These are phyloP conservation scores for Yamadazyma oceani DNA, from an alignment of 1,139 yeast genomes.

Conservation along the genomic window DNA sequence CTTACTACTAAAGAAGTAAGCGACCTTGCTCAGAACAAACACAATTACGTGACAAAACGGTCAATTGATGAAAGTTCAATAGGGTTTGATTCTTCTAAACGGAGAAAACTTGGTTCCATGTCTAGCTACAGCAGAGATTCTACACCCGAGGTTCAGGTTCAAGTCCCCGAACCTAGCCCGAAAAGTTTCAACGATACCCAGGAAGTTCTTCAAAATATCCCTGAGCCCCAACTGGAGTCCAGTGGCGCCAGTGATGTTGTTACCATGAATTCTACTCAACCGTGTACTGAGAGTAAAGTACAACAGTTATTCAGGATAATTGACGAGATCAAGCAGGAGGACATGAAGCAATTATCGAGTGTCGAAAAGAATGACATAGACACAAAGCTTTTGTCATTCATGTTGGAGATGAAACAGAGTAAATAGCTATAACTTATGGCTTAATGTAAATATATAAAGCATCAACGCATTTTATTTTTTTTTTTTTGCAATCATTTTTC, in stretches of 20 bases:
- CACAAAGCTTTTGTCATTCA: conserved; percentile 31
- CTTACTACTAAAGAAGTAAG: conserved; percentile 8
- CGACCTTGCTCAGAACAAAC: background rate
- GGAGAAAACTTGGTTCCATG: background rate
- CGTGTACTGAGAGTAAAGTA: background rate
- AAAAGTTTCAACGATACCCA: no score
- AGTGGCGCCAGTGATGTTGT: no score
- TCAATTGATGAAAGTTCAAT: background rate
- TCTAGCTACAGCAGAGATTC: no score
- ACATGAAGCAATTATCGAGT: conserved; percentile 18
- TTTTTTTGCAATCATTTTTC: no score
- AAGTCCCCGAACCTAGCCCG: background rate
- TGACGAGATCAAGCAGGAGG: conserved; percentile 14
- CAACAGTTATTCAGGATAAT: conserved; percentile 1
- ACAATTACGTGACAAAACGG: background rate
- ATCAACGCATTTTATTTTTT: no score
- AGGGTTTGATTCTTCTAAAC: no score
- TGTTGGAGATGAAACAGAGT: conserved; percentile 29
- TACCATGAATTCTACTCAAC: no score
- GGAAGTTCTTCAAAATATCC: no score
- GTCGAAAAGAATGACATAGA: conserved; percentile 29
- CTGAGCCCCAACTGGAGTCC: no score
- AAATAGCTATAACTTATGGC: no score
- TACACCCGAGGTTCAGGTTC: background rate
- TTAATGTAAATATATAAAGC: no score